Conservation (phyloP, 352 stramenopile genomes). For the Globisporangium sylvaticum region DNA sequence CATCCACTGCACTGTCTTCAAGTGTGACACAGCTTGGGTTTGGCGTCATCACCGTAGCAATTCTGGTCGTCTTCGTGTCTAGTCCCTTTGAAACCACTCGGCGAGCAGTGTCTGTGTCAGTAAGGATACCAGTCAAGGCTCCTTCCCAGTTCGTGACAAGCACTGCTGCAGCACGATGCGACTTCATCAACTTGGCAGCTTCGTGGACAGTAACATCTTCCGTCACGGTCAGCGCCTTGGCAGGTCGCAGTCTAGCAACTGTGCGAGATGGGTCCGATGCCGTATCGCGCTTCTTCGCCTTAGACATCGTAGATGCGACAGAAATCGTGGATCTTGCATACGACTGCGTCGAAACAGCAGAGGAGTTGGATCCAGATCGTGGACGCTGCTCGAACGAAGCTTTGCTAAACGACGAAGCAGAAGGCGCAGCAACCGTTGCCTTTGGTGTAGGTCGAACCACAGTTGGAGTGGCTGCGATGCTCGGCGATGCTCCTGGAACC, state of each 20-base stretch:
- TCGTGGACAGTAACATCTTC: constrained; percentile 80
- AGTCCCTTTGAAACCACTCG: constrained; percentile 77
- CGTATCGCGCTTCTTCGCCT: constrained; percentile 47
- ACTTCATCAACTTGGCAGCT: constrained; percentile 88
- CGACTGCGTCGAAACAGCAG: constrained; percentile 70
- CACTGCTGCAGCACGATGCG: constrained; percentile 88
- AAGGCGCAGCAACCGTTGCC: constrained; percentile 3
- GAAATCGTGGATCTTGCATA: constrained; percentile 77
- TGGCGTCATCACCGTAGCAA: constrained; percentile 82
- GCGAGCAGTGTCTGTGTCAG: constrained; percentile 86
- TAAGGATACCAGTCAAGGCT: constrained; percentile 92
- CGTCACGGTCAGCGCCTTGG: constrained; percentile 87
- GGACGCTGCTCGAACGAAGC: constrained; percentile 31
- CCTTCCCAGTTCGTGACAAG: constrained; percentile 88
- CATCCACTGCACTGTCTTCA: constrained; percentile 79
- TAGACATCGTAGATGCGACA: constrained; percentile 73
- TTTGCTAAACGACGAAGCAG: constrained; percentile 3
- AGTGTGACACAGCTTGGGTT: constrained; percentile 80
- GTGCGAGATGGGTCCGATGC: constrained; percentile 53
- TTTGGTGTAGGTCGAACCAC: constrained; percentile 17
- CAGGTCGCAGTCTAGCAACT: constrained; percentile 71
- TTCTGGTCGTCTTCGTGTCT: constrained; percentile 56
- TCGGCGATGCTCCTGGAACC: constrained; percentile 7
- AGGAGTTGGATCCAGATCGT: constrained; percentile 70
- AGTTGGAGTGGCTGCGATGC: constrained; percentile 9